Evolutionary conservation across 306 rosid species (phyloP).

Genomic region (Citrullus mucosospermus): DNA sequence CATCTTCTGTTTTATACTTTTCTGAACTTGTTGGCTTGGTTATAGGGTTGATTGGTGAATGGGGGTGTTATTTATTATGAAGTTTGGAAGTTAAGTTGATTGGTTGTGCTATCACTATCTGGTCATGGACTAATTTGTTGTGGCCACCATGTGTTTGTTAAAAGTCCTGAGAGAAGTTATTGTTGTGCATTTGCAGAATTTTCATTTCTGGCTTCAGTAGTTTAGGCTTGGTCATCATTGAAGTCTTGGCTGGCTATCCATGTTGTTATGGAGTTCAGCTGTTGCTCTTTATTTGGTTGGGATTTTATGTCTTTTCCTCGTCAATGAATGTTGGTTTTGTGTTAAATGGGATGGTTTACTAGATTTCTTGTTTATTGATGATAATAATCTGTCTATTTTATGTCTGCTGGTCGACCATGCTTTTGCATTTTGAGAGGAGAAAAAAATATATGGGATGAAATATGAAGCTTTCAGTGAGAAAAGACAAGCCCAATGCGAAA

Average conservation of each 20-base stretch:
- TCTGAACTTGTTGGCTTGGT: background rate
- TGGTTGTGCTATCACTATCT: background rate
- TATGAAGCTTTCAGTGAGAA: background rate
- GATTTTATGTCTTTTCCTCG: background rate
- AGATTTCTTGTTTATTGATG: background rate
- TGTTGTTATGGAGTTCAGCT: background rate
- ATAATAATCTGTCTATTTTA: background rate
- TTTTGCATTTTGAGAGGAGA: background rate
- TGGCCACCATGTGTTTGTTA: conserved; percentile 11
- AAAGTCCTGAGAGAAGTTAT: conserved; percentile 13
- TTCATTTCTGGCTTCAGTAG: background rate
- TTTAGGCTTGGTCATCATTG: background rate
- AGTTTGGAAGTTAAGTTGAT: background rate
- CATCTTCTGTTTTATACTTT: background rate
- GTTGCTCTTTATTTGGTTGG: background rate
- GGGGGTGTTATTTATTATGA: background rate
- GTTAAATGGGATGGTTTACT: background rate
- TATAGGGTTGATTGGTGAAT: background rate
- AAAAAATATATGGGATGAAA: background rate
- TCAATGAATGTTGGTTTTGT: background rate
- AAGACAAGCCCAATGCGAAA: background rate
- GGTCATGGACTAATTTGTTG: background rate
- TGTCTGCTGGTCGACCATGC: background rate
- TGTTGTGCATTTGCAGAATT: background rate
- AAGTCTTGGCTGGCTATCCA: background rate